These are phyloP conservation scores for Macrocybe sp. DNA, from an alignment of 1,284 basidiomycete genomes.

Conservation along the genomic window DNA sequence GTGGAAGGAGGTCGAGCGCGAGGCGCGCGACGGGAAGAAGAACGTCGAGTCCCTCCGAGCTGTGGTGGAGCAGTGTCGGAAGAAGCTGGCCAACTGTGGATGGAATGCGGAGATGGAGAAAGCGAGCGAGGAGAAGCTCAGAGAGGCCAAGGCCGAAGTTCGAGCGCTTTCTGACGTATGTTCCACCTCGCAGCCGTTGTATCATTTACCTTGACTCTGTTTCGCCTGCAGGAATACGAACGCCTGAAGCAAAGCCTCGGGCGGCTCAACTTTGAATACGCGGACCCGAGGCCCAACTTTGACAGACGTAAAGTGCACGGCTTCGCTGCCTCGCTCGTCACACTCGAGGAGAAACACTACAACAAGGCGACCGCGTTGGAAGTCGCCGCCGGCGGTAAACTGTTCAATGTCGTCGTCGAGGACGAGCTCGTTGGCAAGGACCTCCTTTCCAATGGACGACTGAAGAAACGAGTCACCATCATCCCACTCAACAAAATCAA, in stretches of 20 bases:
- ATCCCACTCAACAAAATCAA: slow-evolving; percentile 95
- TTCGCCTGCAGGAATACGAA: slow-evolving; percentile 59
- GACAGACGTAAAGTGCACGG: slow-evolving; percentile 90
- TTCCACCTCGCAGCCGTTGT: slow-evolving; percentile 7
- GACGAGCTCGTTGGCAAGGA: slow-evolving; percentile 88
- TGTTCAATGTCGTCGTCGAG: slow-evolving; percentile 96
- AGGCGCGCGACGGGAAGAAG: slow-evolving; percentile 72
- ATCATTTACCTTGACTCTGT: slow-evolving; percentile 4
- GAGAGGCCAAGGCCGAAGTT: slow-evolving; percentile 54
- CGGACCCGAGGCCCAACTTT: slow-evolving; percentile 76
- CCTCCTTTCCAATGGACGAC: slow-evolving; percentile 76
- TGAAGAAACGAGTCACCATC: slow-evolving; percentile 90
- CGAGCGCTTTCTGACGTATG: slow-evolving; percentile 63
- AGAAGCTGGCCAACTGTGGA: slow-evolving; percentile 56
- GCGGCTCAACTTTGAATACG: slow-evolving; percentile 82
- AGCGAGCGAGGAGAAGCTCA: slow-evolving; percentile 53
- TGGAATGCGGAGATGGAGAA: slow-evolving; percentile 82
- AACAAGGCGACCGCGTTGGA: slow-evolving; percentile 89
- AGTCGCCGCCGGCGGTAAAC: slow-evolving; percentile 84
- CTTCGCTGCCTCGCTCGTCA: slow-evolving; percentile 83
- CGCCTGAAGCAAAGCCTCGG: slow-evolving; percentile 64
- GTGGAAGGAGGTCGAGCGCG: slow-evolving; percentile 84
- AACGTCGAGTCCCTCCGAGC: slow-evolving; percentile 60
- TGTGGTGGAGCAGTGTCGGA: slow-evolving; percentile 56
- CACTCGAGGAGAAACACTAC: slow-evolving; percentile 67